Evolutionary conservation across 257 asterid genomes (phyloP).

Genomic region (Solanum lycopersicoides): DNA sequence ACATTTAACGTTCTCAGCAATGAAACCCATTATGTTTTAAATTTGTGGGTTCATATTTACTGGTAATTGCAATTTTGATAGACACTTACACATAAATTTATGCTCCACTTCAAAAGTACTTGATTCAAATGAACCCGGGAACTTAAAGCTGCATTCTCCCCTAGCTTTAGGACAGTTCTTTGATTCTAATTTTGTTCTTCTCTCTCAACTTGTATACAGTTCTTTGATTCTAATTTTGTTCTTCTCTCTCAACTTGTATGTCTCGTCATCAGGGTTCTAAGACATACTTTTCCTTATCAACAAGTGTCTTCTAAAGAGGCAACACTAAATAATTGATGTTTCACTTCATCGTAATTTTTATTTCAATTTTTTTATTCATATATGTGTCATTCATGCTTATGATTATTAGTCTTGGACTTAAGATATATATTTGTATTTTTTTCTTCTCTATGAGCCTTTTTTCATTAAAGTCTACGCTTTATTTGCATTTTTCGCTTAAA

Average conservation of each 20-base stretch:
- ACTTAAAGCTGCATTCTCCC: not conserved
- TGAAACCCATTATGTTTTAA: not conserved
- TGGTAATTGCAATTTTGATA: not conserved
- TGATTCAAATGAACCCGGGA: not conserved
- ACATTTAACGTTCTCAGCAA: not conserved
- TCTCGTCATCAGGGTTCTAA: not conserved
- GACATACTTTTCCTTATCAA: not conserved
- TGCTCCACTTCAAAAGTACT: not conserved
- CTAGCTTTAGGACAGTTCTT: not conserved
- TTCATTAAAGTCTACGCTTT: not conserved
- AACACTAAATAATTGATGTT: not conserved
- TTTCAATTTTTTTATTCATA: not conserved
- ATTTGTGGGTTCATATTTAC: not conserved
- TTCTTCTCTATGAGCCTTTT: not conserved
- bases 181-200: not conserved
- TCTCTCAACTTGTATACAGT: not conserved
- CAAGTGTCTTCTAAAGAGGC: not conserved
- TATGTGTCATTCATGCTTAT: not conserved
- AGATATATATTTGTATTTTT: too few relatives aligned
- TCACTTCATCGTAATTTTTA: not conserved
- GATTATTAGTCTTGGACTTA: not conserved
- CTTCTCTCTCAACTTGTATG: not conserved
- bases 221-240: not conserved
- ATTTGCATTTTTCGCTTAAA: not conserved
- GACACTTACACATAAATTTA: not conserved